Conservation (phyloP, 192 early-diverging fungal species). For the Backusella tuberculispora region DNA sequence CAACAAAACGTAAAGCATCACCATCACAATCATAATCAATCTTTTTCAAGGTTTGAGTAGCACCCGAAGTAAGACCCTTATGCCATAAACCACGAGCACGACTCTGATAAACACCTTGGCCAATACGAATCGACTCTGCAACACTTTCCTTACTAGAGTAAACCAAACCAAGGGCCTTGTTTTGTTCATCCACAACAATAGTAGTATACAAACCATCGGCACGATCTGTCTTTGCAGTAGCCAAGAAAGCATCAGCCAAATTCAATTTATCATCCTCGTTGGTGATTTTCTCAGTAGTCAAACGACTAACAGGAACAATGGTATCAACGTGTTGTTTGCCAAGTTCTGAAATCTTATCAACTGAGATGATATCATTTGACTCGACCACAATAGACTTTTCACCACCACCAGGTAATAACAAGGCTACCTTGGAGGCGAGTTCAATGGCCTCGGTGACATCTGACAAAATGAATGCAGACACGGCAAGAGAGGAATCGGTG, state of each 20-base stretch:
- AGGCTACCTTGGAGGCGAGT: slow-evolving; percentile 28
- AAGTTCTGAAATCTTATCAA: slow-evolving; percentile 40
- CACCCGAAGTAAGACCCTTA: slow-evolving; percentile 94
- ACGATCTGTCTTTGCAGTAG: slow-evolving; percentile 74
- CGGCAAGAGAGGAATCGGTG: slow-evolving; percentile 24
- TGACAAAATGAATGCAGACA: slow-evolving; percentile 37
- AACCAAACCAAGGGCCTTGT: slow-evolving; percentile 87
- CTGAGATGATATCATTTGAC: slow-evolving; percentile 19
- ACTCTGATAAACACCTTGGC: slow-evolving; percentile 92
- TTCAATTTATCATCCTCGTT: slow-evolving; percentile 40
- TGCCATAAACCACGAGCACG: slow-evolving; percentile 91
- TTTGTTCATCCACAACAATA: slow-evolving; percentile 89
- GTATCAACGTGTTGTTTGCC: slow-evolving; percentile 42
- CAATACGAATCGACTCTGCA: slow-evolving; percentile 73
- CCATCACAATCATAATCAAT: slow-evolving; percentile 90
- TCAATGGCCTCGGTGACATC: slow-evolving; percentile 26
- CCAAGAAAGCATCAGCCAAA: slow-evolving; percentile 61
- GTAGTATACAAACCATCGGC: slow-evolving; percentile 92
- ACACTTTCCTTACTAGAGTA: slow-evolving; percentile 90
- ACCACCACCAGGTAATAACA: slow-evolving; percentile 49
- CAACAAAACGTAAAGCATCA: slow-evolving; percentile 86
- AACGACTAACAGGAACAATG: slow-evolving; percentile 29
- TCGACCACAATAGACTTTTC: slow-evolving; percentile 41
- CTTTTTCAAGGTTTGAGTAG: slow-evolving; percentile 83
- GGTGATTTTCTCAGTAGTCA: slow-evolving; percentile 39